Evolutionary conservation across 805 yeast species (phyloP).

Genomic region (Vanderwaltozyma tropicalis): DNA sequence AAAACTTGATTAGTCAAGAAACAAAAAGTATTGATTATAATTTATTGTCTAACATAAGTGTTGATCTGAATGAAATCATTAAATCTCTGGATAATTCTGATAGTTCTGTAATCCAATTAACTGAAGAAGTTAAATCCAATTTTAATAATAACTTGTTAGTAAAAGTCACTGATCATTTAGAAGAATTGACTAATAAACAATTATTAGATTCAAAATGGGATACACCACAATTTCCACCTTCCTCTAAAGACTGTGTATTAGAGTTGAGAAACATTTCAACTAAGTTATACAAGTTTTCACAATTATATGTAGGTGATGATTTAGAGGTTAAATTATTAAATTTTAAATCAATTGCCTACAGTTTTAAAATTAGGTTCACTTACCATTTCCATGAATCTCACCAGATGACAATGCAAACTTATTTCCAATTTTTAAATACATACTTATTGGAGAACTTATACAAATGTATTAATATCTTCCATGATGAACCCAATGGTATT

Average conservation of each 20-base stretch:
- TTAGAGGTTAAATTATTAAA: slow-evolving; percentile 32
- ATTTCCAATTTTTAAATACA: slow-evolving; percentile 38
- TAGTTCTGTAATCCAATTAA: background rate
- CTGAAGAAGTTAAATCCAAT: background rate
- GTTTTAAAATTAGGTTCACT: slow-evolving; percentile 39
- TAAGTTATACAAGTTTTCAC: slow-evolving; percentile 13
- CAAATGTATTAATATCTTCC: slow-evolving; percentile 33
- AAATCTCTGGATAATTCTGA: background rate
- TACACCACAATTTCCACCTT: slow-evolving; percentile 9
- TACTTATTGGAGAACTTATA: slow-evolving; percentile 34
- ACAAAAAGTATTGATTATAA: slow-evolving; percentile 1
- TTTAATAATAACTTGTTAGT: slow-evolving; percentile 10
- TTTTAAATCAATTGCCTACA: slow-evolving; percentile 35
- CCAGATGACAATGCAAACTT: slow-evolving; percentile 40
- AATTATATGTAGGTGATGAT: slow-evolving; percentile 5
- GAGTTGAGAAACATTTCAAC: slow-evolving; percentile 13
- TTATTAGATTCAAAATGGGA: slow-evolving; percentile 26
- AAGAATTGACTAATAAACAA: slow-evolving; percentile 8
- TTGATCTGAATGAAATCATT: background rate
- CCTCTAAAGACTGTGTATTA: slow-evolving; percentile 9
- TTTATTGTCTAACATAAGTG: background rate
- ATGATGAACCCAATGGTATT: slow-evolving; percentile 24
- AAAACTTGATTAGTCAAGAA: background rate
- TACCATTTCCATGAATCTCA: slow-evolving; percentile 42
- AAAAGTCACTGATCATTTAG: slow-evolving; percentile 6